A percentile compares a stretch with the other conserved stretches of the same genome.
These are phyloP conservation scores for Trypanosoma theileri DNA, from an alignment of 208 protist genomes.

Conservation along the genomic window DNA sequence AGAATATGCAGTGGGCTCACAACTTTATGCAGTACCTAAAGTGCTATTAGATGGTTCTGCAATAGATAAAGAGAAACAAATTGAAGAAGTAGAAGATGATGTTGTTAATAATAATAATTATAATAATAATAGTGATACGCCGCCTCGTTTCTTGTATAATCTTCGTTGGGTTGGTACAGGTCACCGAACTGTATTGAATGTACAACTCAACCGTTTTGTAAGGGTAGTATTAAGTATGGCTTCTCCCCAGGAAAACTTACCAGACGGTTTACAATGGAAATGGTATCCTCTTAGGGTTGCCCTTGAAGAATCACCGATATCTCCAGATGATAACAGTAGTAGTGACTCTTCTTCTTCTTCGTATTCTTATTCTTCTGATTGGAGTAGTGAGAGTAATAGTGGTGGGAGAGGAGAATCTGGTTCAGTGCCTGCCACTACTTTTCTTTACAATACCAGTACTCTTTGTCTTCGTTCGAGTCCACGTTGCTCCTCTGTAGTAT, in stretches of 20 bases:
- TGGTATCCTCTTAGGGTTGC: constrained; percentile 45
- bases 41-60: background rate
- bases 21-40: background rate
- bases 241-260: constrained; percentile 44
- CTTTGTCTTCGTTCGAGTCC: constrained; percentile 39
- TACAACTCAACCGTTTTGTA: constrained; percentile 61
- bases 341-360: constrained; percentile 2
- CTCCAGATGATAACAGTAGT: constrained; percentile 9
- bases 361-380: background rate
- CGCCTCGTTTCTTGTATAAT: constrained; percentile 28
- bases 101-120: background rate
- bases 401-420: too few relatives aligned
- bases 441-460: constrained; percentile 48
- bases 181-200: constrained; percentile 38
- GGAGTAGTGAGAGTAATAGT: too few relatives aligned
- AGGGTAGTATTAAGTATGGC: constrained; percentile 61
- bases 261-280: constrained; percentile 6
- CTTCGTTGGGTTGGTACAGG: constrained; percentile 48
- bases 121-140: background rate
- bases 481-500: constrained; percentile 61
- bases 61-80: background rate
- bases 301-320: constrained; percentile 41
- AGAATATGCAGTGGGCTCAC: background rate
- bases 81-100: background rate
- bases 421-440: constrained; percentile 10